Evolutionary conservation across 768 basidiomycete species (phyloP).

Genomic region (Agaricus blazei): DNA sequence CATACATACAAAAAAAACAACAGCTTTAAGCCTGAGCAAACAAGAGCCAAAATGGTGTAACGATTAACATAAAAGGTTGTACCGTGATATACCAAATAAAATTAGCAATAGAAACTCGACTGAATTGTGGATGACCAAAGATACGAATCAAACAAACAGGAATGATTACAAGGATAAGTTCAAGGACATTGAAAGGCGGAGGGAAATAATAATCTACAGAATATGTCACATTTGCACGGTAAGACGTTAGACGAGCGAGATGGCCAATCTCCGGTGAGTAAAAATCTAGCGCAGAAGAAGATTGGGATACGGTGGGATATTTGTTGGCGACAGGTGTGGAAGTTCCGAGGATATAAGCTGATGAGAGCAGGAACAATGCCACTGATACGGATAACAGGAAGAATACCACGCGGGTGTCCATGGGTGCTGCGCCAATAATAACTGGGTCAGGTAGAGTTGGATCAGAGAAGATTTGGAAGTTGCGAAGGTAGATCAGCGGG

Average conservation of each 20-base stretch:
- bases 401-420: slow-evolving; percentile 42
- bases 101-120: background rate
- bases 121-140: background rate
- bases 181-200: slow-evolving; percentile 45
- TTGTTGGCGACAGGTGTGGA: slow-evolving; percentile 17
- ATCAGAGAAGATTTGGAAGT: background rate
- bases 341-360: slow-evolving; percentile 28
- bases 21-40: background rate
- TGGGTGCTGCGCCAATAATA: slow-evolving; percentile 30
- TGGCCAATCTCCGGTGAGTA: slow-evolving; percentile 39
- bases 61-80: slow-evolving; percentile 2
- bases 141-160: background rate
- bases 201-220: slow-evolving; percentile 37
- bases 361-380: slow-evolving; percentile 27
- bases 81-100: slow-evolving; percentile 7
- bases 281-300: slow-evolving; percentile 37
- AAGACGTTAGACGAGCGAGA: slow-evolving; percentile 37
- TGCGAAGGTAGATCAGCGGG: slow-evolving; percentile 15
- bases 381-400: slow-evolving; percentile 29
- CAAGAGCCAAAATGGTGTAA: background rate
- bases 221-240: slow-evolving; percentile 30
- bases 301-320: background rate
- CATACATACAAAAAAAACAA: background rate
- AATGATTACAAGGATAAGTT: slow-evolving; percentile 4
- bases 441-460: slow-evolving; percentile 7